Evolutionary conservation across 768 basidiomycete species (phyloP), one percentile per base, ranked within the genome.

Genomic region (Hypholoma fasciculare): DNA sequence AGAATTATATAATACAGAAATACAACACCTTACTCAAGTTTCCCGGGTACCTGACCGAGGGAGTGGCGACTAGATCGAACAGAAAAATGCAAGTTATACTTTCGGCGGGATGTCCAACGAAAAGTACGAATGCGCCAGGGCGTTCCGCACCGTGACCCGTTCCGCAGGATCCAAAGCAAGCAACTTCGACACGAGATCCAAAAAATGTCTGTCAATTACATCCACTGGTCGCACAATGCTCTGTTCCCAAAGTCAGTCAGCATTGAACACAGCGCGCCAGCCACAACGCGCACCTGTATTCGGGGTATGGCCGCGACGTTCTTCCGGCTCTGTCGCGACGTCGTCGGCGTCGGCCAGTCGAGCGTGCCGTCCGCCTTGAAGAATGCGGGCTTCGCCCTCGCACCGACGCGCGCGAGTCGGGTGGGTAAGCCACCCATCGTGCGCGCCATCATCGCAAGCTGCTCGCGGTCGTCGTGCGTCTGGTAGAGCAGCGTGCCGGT

Each of bases 391-490:
- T 96, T 96, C 50, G 87, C 84, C 47, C 89, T 82, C 6, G 88
- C 84, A 16, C 89, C 90, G 43, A 82, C 80, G 43, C 89, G 82
- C 34, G 85, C 85, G 68, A 96, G 93, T 5, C 88, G 85, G 51
- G 90, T 87, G 0, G 96, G 93, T 90, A 98, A 96, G 76, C 90
- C 92, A 58, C 96, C 96, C 92, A 98, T 98, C 39, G 98, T 96
- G 71, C 91, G 88, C 71, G 98, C 96, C 97, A 99, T 99, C 97
- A 99, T 99, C 42, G 96, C 97, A 13, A 99, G 85, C 73, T 99
- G 97, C 72, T 99, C 97, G 8, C 98, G 83, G 71, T 99, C 98
- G 74, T 98, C 96, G 67, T 98, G 96, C 0, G 97, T 98, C 73
- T 99, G 97, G 76, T 97, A 99, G n/a, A 99, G 83, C 7, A 97